phyloP scores from a whole-genome alignment of 495 filamentous ascomycete genomes.

The Penicillium riverlandense region DNA sequence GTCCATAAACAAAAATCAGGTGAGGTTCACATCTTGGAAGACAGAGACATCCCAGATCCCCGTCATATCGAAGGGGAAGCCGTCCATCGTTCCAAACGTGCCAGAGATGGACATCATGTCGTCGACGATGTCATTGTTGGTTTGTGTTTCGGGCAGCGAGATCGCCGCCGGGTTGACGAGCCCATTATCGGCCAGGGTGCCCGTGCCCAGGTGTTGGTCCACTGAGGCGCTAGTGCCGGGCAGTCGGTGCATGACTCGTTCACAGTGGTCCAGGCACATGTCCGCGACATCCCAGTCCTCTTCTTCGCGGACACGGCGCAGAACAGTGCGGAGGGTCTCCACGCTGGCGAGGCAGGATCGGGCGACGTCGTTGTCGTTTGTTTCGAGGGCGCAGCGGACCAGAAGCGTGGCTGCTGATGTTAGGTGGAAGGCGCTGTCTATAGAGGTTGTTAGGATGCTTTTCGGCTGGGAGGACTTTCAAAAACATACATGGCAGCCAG shows the following conservation, averaged over 20 bases:
- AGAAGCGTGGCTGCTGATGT: slow-evolving; percentile 42
- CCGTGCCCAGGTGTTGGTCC: slow-evolving; percentile 9
- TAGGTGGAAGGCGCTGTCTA: slow-evolving; percentile 44
- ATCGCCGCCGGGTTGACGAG: slow-evolving; percentile 40
- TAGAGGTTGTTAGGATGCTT: slow-evolving; percentile 10
- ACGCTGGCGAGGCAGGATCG: slow-evolving; percentile 37
- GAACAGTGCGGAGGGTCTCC: slow-evolving; percentile 32
- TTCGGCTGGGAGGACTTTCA: too few relatives aligned
- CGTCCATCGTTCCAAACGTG: slow-evolving; percentile 44
- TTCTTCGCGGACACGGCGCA: slow-evolving; percentile 43
- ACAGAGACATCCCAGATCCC: slow-evolving; percentile 45
- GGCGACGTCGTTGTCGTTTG: slow-evolving; percentile 32
- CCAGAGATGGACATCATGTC: slow-evolving; percentile 47
- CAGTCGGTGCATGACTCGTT: slow-evolving; percentile 37
- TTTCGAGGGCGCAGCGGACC: slow-evolving; percentile 42
- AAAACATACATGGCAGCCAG: slow-evolving; percentile 36
- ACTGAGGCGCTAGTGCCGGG: slow-evolving; percentile 19
- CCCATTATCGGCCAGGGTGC: slow-evolving; percentile 16
- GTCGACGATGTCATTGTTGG: slow-evolving; percentile 44
- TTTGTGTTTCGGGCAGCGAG: slow-evolving; percentile 39
- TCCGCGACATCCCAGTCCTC: slow-evolving; percentile 49
- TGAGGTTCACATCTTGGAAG: slow-evolving; percentile 37
- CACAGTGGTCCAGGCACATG: slow-evolving; percentile 47
- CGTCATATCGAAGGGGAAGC: slow-evolving; percentile 46
- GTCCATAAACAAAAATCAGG: too few relatives aligned